Conservation (phyloP, 768 basidiomycete genomes). For the Kondoa subrosea region DNA sequence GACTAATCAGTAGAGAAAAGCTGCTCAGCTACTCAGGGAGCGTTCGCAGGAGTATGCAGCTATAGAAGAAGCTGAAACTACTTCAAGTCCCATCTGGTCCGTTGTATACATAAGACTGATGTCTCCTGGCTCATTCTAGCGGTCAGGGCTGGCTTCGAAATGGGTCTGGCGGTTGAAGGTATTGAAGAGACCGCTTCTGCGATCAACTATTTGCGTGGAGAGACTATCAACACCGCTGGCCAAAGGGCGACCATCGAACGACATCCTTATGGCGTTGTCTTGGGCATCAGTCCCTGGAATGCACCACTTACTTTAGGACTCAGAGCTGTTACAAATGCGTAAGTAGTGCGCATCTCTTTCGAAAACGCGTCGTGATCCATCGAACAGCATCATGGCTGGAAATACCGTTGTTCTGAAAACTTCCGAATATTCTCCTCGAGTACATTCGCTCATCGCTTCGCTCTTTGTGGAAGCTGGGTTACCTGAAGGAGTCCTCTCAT, state of each 20-base stretch:
- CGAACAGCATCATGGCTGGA: slow-evolving; percentile 34
- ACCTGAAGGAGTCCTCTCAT: slow-evolving; percentile 33
- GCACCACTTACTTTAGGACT: background rate
- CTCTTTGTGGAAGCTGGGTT: slow-evolving; percentile 34
- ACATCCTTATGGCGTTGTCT: background rate
- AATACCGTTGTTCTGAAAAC: slow-evolving; percentile 35
- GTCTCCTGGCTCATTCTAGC: too few species aligned
- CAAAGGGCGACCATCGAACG: background rate
- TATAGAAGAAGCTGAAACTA: background rate
- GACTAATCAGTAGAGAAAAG: too few species aligned
- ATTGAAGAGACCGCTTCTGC: background rate
- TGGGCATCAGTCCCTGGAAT: background rate
- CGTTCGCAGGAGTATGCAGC: background rate
- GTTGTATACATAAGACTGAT: too few species aligned
- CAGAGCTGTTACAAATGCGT: background rate
- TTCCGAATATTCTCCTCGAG: slow-evolving; percentile 30
- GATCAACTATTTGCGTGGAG: background rate
- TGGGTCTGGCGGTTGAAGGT: background rate
- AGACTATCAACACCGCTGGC: background rate
- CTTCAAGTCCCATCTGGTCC: too few species aligned
- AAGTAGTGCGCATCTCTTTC: too few species aligned
- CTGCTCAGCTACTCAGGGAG: background rate
- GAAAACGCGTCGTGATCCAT: too few species aligned
- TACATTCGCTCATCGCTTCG: slow-evolving; percentile 30
- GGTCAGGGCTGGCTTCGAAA: background rate